Evolutionary conservation across 495 filamentous ascomycete species (phyloP), one percentile per base, ranked within the genome.

Genomic region (Xylaria flabelliformis): DNA sequence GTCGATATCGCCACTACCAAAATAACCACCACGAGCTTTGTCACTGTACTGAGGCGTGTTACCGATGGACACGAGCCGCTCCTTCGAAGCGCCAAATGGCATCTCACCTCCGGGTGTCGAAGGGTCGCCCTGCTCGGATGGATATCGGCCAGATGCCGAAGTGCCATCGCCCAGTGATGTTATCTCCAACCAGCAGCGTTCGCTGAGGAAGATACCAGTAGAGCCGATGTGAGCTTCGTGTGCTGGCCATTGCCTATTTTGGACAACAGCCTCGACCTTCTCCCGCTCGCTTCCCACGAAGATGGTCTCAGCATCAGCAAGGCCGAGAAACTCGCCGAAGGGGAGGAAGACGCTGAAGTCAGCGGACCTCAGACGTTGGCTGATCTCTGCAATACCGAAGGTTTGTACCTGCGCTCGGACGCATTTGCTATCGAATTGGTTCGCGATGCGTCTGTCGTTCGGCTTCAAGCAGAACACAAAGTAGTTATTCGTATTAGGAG

Each of bases 361-460:
- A 2, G 95, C 95, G 74, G 96, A 94, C 53, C 94, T 88, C 46
- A 98, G 84, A 10, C 96, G 88, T 77, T 97, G 94, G 77, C 94
- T 97, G 79, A 99, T 97, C 76, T 99, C 96, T 5, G 95, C 94
- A 77, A 99, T 97, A 39, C 96, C 96, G 73, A 99, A 93, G 0
- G 94, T 97, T 80, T 98, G 95, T 5, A 99, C 88, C 82, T 99
- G 96, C 41, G 91, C 91, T 19, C 96, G 90, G 32, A 99, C 96
- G 78, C 95, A 98, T 81, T 99, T 98, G 85, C 94, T 97, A 80
- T 99, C 96, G 74, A 98, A 98, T 79, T 98, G 96, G 73, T 99
- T 98, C 64, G 96, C 95, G 73, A 99, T 99, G 34, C 95, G 91
- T 24, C 96, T 89, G 81, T 98, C 96, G 77, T 99, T 99, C 9